Percentiles rank a stretch among this genome's conserved stretches.
phyloP scores from a whole-genome alignment of 306 rosid genomes.

The Dicorynia guianensis region DNA sequence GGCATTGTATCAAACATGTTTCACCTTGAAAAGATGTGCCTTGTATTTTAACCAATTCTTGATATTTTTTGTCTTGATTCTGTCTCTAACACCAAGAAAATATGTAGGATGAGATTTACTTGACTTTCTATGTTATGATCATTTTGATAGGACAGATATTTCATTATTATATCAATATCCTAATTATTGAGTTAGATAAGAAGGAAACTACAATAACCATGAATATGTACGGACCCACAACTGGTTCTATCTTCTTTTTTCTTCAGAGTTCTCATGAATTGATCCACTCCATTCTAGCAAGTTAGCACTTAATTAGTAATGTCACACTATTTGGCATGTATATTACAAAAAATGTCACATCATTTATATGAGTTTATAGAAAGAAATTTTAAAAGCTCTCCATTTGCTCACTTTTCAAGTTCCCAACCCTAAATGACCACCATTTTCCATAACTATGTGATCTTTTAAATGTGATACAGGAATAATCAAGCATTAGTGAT shows the following conservation, averaged over 20 bases:
- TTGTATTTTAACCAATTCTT: neutral
- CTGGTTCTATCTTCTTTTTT: slow-evolving; percentile 1
- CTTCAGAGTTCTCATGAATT: slow-evolving; percentile 8
- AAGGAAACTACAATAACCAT: slow-evolving; percentile 24
- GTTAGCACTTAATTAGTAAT: neutral
- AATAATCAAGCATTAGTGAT: slow-evolving; percentile 13
- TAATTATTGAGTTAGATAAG: slow-evolving; percentile 45
- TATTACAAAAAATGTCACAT: slow-evolving; percentile 42
- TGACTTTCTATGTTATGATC: slow-evolving; percentile 41
- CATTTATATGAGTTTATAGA: slow-evolving; percentile 15
- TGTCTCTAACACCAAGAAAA: slow-evolving; percentile 32
- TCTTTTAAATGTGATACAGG: slow-evolving; percentile 5
- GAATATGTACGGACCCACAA: slow-evolving; percentile 24
- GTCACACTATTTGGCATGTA: neutral
- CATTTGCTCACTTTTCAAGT: slow-evolving; percentile 40
- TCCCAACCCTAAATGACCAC: slow-evolving; percentile 38
- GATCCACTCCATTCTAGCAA: slow-evolving; percentile 14
- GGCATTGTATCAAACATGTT: slow-evolving; percentile 14
- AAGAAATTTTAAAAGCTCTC: slow-evolving; percentile 27
- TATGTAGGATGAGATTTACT: slow-evolving; percentile 26
- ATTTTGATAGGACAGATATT: slow-evolving; percentile 51
- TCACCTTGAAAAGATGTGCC: slow-evolving; percentile 37
- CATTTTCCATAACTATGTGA: neutral
- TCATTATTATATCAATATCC: slow-evolving; percentile 37
- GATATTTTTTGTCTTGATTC: slow-evolving; percentile 39